phyloP scores from a whole-genome alignment of 495 filamentous ascomycete genomes.

The Staphylotrichum tortipilum region DNA sequence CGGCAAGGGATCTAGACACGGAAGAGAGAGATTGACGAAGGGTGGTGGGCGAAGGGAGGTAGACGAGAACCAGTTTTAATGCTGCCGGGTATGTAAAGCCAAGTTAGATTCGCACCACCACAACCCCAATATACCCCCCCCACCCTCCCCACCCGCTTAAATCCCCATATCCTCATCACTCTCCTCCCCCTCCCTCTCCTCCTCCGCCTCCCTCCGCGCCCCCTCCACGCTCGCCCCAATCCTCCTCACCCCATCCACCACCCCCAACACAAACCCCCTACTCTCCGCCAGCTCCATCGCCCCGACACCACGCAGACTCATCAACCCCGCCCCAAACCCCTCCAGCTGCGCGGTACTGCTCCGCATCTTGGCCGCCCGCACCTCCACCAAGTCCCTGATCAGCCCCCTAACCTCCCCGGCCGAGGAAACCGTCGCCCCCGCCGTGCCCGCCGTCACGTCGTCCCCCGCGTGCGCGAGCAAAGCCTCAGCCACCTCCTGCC shows the following conservation, averaged over 20 bases:
- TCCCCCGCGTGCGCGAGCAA: conserved; percentile 77
- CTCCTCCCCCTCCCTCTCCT: conserved; percentile 30
- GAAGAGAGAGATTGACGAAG: no score
- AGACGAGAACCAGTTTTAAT: no score
- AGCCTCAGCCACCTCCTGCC: conserved; percentile 80
- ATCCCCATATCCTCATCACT: conserved; percentile 43
- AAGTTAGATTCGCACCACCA: no score
- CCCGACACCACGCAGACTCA: conserved; percentile 74
- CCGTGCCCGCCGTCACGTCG: conserved; percentile 57
- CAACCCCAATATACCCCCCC: not conserved
- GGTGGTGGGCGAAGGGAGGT: no score
- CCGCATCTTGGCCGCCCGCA: conserved; percentile 81
- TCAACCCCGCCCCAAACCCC: conserved; percentile 55
- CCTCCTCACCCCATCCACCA: conserved; percentile 77
- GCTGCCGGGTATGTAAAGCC: no score
- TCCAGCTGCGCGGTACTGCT: conserved; percentile 62
- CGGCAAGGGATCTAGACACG: no score
- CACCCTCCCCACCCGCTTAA: not conserved
- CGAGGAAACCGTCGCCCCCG: no score
- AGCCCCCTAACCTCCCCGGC: conserved; percentile 65
- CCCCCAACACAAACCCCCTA: conserved; percentile 71
- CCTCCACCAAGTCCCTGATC: conserved; percentile 76
- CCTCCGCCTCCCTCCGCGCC: conserved; percentile 47
- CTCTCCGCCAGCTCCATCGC: conserved; percentile 86
- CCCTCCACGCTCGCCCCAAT: conserved; percentile 51